Conservation (phyloP, 2,329 filamentous ascomycete species). For the Annulohypoxylon truncatum region DNA sequence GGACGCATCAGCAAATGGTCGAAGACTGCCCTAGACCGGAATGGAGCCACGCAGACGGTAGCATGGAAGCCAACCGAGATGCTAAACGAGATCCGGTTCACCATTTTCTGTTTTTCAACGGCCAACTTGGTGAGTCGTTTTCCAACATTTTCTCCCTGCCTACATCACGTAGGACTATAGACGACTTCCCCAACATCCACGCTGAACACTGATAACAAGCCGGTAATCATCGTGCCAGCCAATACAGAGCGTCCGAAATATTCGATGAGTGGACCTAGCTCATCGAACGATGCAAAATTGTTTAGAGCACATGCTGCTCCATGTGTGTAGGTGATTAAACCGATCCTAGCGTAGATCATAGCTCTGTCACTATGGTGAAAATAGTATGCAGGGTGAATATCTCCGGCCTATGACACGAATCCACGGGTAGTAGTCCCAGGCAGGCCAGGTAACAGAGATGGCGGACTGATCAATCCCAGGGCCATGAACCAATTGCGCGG, state of each 20-base stretch:
- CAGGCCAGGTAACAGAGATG: neutral
- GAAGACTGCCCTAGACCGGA: conserved; percentile 14
- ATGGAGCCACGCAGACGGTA: conserved; percentile 30
- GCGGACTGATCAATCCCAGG: neutral
- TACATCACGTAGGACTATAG: neutral
- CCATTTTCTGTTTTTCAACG: neutral
- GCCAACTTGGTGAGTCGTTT: neutral
- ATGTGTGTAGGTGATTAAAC: conserved; percentile 25
- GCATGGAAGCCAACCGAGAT: conserved; percentile 15
- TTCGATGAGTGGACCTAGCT: neutral
- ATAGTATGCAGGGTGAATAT: conserved; percentile 5
- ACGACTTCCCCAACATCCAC: neutral
- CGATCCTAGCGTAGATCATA: conserved; percentile 33
- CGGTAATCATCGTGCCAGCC: neutral
- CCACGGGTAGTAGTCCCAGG: neutral
- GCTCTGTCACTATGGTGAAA: conserved; percentile 20
- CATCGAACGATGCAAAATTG: conserved; percentile 12
- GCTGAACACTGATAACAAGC: neutral
- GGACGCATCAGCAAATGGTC: conserved; percentile 13
- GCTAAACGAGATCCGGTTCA: conserved; percentile 9
- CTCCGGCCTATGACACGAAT: conserved; percentile 7
- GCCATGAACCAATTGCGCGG: neutral
- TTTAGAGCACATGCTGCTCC: conserved; percentile 1
- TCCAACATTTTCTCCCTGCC: neutral
- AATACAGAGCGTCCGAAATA: neutral